These are phyloP conservation scores for Pythium coloratum DNA, from an alignment of 352 stramenopile genomes.

Conservation along the genomic window DNA sequence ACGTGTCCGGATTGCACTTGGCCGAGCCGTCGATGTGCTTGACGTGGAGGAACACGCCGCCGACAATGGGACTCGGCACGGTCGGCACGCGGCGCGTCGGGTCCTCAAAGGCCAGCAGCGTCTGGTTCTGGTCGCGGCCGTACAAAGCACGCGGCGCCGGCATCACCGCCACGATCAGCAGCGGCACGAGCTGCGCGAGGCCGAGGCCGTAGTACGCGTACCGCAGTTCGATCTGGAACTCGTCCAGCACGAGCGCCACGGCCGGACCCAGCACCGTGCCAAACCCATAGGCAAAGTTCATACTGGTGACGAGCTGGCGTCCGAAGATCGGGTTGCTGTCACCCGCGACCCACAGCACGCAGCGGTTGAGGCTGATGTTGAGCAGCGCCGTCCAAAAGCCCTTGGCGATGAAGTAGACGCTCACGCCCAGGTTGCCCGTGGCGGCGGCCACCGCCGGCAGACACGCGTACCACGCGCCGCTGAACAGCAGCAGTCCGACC, in stretches of 20 bases:
- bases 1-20: slow-evolving; percentile 80
- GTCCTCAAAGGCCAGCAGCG: slow-evolving; percentile 68
- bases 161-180: slow-evolving; percentile 39
- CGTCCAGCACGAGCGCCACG: slow-evolving; percentile 48
- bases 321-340: slow-evolving; percentile 55
- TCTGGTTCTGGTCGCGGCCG: slow-evolving; percentile 60
- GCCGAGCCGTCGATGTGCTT: slow-evolving; percentile 69
- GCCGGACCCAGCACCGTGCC: slow-evolving; percentile 56
- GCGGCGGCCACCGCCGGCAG: slow-evolving; percentile 55
- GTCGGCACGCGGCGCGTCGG: slow-evolving; percentile 73
- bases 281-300: slow-evolving; percentile 73
- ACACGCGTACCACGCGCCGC: slow-evolving; percentile 67
- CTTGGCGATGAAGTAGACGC: slow-evolving; percentile 75
- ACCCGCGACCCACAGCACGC: slow-evolving; percentile 63
- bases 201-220: slow-evolving; percentile 64
- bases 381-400: slow-evolving; percentile 71
- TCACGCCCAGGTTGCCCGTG: slow-evolving; percentile 61
- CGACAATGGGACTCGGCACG: slow-evolving; percentile 75
- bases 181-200: slow-evolving; percentile 43
- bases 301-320: slow-evolving; percentile 68
- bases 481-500: slow-evolving; percentile 53
- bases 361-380: slow-evolving; percentile 79
- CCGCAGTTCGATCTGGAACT: slow-evolving; percentile 47
- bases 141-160: slow-evolving; percentile 46
- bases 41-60: slow-evolving; percentile 80